Conservation (phyloP, 805 yeast genomes). For the Candida ponderosae region DNA sequence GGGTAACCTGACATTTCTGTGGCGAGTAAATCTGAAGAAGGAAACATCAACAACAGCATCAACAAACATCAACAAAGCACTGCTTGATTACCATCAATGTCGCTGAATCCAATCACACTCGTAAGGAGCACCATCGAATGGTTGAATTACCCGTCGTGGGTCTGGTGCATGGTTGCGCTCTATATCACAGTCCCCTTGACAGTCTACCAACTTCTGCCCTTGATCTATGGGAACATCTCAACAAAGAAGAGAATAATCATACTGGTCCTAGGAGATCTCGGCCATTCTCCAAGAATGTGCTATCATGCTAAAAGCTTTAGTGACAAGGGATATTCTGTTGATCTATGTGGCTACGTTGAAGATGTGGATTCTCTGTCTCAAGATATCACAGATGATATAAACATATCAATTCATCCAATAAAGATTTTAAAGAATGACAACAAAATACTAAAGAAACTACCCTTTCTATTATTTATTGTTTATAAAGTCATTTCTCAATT, state of each 20-base stretch:
- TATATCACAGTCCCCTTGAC: constrained; percentile 35
- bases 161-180: constrained; percentile 35
- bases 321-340: constrained; percentile 62
- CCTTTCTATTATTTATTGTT: constrained; percentile 50
- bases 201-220: constrained; percentile 26
- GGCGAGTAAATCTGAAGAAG: too few species aligned
- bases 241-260: constrained; percentile 54
- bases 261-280: constrained; percentile 86
- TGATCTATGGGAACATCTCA: constrained; percentile 25
- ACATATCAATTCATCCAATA: constrained; percentile 44
- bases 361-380: constrained; percentile 28
- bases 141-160: constrained; percentile 27
- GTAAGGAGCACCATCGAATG: constrained; percentile 2
- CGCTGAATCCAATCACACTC: not conserved
- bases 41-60: too few species aligned
- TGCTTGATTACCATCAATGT: not conserved
- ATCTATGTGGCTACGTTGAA: constrained; percentile 76
- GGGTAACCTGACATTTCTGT: too few species aligned
- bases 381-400: constrained; percentile 40
- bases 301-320: constrained; percentile 81
- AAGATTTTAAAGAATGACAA: constrained; percentile 25
- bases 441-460: constrained; percentile 19
- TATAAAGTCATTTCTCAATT: constrained; percentile 56
- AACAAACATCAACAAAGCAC: too few species aligned
- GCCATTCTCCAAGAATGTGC: constrained; percentile 91